Conservation (phyloP, 495 filamentous ascomycete genomes). For the Hyaloscypha variabilis region DNA sequence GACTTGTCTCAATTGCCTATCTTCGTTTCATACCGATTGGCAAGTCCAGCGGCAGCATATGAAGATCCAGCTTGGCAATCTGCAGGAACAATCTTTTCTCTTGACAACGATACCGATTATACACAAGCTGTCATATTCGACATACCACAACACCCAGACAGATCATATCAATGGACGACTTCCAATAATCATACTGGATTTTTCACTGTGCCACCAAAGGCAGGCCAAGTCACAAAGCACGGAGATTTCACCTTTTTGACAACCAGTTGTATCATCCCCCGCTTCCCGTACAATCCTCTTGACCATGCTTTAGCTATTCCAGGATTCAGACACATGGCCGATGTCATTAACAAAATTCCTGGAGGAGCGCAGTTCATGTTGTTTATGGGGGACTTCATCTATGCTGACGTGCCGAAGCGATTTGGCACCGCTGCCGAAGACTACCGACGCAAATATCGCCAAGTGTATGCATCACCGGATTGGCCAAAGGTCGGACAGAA, state of each 20-base stretch:
- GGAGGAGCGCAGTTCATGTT: slow-evolving; percentile 83
- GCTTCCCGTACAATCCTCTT: slow-evolving; percentile 84
- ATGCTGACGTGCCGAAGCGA: slow-evolving; percentile 85
- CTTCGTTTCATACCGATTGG: slow-evolving; percentile 58
- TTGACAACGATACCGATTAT: slow-evolving; percentile 79
- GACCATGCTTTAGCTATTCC: slow-evolving; percentile 80
- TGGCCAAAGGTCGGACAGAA: slow-evolving; percentile 70
- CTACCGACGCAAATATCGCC: slow-evolving; percentile 90
- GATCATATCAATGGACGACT: slow-evolving; percentile 78
- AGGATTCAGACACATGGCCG: slow-evolving; percentile 72
- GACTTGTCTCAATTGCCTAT: slow-evolving; percentile 73
- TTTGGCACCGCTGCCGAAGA: slow-evolving; percentile 71
- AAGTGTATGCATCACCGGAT: slow-evolving; percentile 90
- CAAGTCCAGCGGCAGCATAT: slow-evolving; percentile 46
- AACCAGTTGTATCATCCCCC: slow-evolving; percentile 86
- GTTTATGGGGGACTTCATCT: slow-evolving; percentile 99
- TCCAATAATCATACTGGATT: slow-evolving; percentile 86
- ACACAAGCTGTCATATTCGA: slow-evolving; percentile 64
- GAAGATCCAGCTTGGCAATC: slow-evolving; percentile 63
- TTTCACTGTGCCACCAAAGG: slow-evolving; percentile 66
- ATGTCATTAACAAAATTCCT: slow-evolving; percentile 59
- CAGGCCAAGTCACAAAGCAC: slow-evolving; percentile 59
- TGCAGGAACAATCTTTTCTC: slow-evolving; percentile 62
- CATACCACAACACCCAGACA: slow-evolving; percentile 51
- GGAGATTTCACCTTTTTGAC: slow-evolving; percentile 83